Base-by-base conservation (phyloP, 176 grass and related monocot genomes). In the Phyllostachys edulis region DNA sequence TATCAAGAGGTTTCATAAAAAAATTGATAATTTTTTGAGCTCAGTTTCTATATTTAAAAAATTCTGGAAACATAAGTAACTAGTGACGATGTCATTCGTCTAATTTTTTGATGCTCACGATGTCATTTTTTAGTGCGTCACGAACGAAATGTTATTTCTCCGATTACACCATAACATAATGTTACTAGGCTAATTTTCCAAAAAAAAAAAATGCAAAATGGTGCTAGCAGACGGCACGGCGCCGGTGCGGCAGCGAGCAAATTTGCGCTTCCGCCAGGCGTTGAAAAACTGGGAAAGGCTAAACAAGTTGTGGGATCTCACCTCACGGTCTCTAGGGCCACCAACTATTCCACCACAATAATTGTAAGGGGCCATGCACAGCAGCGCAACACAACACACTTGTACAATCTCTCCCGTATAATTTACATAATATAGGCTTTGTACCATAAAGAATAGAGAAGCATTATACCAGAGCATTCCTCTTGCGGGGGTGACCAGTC, bases 371-470 rank as follows among this genome's bases (percentile, higher is more conserved):
- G 38, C 24, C 76, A 50, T 60, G 38, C 82, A 79, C 63, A 39
- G 71, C 24, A 87, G 67, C 49, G 26, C 20, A 63, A 46, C 34
- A 57, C 64, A 40, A 71, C 38, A 69, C 75, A 69, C 68, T 82
- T 74, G 89, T 80, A 70, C 75, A 74, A 78, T 55, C 37, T 14
- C 57, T 18, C 67, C 67, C 70, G 52, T 79, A 72, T 79, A 72
- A 69, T 88, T 88, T 76, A 82, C 77, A 55, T 77, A 72, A 55
- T 77, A 72, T 80, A 84, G 64, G 23, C 72, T 39, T 82, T 85
- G 81, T 85, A 88, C 85, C 76, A 88, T 73, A 83, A 85, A 67
- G 69, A 88, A 88, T 66, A 81, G 74, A 76, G 75, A 52, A 76
- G 81, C 85, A 68, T 76, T 55, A 67, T 70, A 79, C 82, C 68